Base-by-base conservation (phyloP, 2,329 filamentous ascomycete genomes). In the Stachybotrys chartarum region DNA sequence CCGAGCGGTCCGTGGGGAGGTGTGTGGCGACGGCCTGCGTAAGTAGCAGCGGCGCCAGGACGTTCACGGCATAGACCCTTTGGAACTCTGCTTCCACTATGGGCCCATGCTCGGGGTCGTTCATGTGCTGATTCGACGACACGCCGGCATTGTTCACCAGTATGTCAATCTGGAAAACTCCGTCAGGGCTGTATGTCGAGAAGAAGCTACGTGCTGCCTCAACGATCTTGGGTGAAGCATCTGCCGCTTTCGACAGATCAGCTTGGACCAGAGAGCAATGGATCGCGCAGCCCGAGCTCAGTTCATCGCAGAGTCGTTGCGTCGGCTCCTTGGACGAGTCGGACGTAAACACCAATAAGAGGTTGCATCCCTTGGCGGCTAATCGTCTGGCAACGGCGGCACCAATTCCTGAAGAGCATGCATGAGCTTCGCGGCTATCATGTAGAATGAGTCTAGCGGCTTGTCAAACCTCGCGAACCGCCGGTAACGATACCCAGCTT, bases 71-170 rank as follows among this genome's bases (percentile, higher is more conserved):
- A 75, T 90, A 95, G 55, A 87, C 84, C 62, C 79, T 75, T 48
- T 84, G 78, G 73, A 92, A 95, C 64, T 91, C 81, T 12, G 78
- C 77, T 6, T 78, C 66, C 5, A 79, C 81, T 59, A 90, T 81
- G 35, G 71, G 73, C 17, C 70, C 70, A 55, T 77, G 70, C 24
- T 83, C 69, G 7, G 68, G 56, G 31, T 88, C 81, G 52, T 82
- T 79, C 30, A 88, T 73, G 30, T 75, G 68, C 62, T 86, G 81
- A 72, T 94, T 93, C 45, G 81, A 74, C 35, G 82, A 76, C 7
- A 85, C 75, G 54, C 90, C 91, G 32, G 91, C 91, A 70, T 95
- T 96, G 80, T 96, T 95, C 76, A 96, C 76, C 54, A 96, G 76
- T 58, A 96, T 90, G 72, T 95, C 90, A 65, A 96, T 80, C 64